These are phyloP conservation scores for Litsea cubeba DNA, from an alignment of 164 flowering plant genomes.

Conservation along the genomic window DNA sequence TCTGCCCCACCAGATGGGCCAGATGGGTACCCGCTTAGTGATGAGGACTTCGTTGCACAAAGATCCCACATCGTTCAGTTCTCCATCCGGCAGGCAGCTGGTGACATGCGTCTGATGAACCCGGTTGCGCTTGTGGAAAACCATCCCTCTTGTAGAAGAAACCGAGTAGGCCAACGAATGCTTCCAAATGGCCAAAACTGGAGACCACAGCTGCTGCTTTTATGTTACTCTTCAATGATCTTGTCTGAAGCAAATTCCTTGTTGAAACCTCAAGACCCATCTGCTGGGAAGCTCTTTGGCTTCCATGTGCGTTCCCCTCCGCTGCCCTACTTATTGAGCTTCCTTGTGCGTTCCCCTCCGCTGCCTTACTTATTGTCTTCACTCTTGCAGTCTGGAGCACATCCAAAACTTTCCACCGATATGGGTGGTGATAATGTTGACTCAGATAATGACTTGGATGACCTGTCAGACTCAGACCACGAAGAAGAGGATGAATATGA, in stretches of 20 bases:
- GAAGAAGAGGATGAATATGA: slow-evolving; percentile 89
- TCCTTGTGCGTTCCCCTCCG: no score
- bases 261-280: slow-evolving; percentile 73
- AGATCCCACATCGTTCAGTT: slow-evolving; percentile 85
- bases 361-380: slow-evolving; percentile 85
- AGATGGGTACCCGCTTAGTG: slow-evolving; percentile 74
- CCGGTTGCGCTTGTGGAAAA: slow-evolving; percentile 90
- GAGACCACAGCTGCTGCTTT: slow-evolving; percentile 71
- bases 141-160: slow-evolving; percentile 86
- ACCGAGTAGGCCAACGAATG: slow-evolving; percentile 76
- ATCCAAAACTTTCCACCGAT: slow-evolving; percentile 77
- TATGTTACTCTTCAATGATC: slow-evolving; percentile 83
- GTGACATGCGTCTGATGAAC: slow-evolving; percentile 85
- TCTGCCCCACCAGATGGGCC: slow-evolving; percentile 98
- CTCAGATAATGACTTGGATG: slow-evolving; percentile 76
- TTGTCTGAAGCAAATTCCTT: slow-evolving; percentile 69
- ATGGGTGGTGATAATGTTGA: slow-evolving; percentile 76
- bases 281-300: slow-evolving; percentile 74
- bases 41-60: slow-evolving; percentile 82
- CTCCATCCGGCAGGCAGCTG: slow-evolving; percentile 82
- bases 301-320: slow-evolving; percentile 83
- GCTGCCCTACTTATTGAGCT: slow-evolving; percentile 84
- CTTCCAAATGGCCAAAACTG: slow-evolving; percentile 92
- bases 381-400: slow-evolving; percentile 77
- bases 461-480: slow-evolving; percentile 65